Evolutionary conservation across 75 land plant species (phyloP), one percentile per base, ranked within the genome.

Genomic region (Ceratopteris richardii): DNA sequence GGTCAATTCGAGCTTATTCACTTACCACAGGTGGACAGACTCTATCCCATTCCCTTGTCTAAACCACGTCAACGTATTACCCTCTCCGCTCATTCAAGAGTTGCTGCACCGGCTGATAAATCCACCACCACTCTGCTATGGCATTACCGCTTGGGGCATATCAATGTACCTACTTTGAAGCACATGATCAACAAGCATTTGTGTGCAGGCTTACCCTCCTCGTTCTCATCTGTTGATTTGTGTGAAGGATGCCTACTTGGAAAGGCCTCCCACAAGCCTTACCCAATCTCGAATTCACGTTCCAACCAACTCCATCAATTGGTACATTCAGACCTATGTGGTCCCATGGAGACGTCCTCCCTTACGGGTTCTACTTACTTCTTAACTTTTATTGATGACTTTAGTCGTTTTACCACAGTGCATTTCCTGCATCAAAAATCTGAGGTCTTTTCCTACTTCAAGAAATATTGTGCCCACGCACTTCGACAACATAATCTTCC

Each of bases 311-410:
- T n/a, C n/a, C n/a, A n/a, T n/a, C n/a, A n/a, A n/a, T n/a, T n/a
- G n/a, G n/a, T n/a, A n/a, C n/a, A n/a, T n/a, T n/a, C n/a, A n/a
- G n/a, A n/a, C n/a, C n/a, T n/a, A n/a, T n/a, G n/a, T n/a, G n/a
- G n/a, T n/a, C n/a, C n/a, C n/a, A n/a, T n/a, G n/a, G n/a, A n/a
- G n/a, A n/a, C n/a, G n/a, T n/a, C n/a, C 31, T 66, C 14, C 50
- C 56, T 33, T 27, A 41, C 29, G 68, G 57, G 43, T 21, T 57
- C 12, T 58, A 51, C 29, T 61, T 46, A 1, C 68, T 61, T 2
- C 56, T 66, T 1, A 24, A n/a, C 18, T 16, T 57, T n/a, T n/a
- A n/a, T n/a, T n/a, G n/a, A n/a, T n/a, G n/a, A n/a, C n/a, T n/a
- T n/a, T n/a, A n/a, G n/a, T 5, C 1, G 24, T 28, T 33, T 61